A percentile compares a stretch with the other conserved stretches of the same genome.
Evolutionary conservation across 2,329 filamentous ascomycete species (phyloP).

Genomic region (Trichoderma oligosporum): DNA sequence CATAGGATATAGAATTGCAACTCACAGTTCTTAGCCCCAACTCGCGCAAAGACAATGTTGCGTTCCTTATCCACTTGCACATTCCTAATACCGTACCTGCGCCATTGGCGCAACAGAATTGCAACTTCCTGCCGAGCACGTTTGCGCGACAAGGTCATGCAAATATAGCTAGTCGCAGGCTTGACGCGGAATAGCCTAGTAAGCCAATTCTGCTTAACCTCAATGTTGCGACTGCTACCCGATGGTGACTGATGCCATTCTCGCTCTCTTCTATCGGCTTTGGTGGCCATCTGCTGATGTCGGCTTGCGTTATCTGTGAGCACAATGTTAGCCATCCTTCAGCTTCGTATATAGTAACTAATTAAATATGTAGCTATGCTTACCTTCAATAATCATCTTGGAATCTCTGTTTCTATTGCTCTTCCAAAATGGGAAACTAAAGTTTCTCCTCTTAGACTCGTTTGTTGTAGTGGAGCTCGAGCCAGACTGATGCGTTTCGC

Average conservation of each 20-base stretch:
- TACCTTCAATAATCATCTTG: conserved; percentile 46
- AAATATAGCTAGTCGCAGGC: conserved; percentile 70
- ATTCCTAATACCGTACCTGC: conserved; percentile 74
- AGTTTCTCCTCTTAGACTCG: conserved; percentile 48
- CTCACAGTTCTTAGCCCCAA: conserved; percentile 77
- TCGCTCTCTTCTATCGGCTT: neutral
- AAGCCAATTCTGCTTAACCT: conserved; percentile 78
- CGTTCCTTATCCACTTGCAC: conserved; percentile 74
- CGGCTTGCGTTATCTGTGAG: neutral
- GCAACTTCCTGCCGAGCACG: conserved; percentile 73
- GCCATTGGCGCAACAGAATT: conserved; percentile 73
- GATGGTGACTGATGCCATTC: conserved; percentile 35
- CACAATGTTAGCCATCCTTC: neutral
- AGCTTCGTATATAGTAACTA: neutral
- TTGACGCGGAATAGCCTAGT: conserved; percentile 86
- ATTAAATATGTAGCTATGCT: conserved; percentile 21
- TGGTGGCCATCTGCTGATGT: neutral
- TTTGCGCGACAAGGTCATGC: conserved; percentile 65
- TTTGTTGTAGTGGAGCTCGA: conserved; percentile 26
- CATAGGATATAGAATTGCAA: neutral
- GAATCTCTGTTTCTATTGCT: conserved; percentile 42
- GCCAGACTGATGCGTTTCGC: conserved; percentile 19
- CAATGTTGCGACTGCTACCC: conserved; percentile 51
- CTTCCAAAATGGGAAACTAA: conserved; percentile 56
- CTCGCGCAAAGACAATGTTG: conserved; percentile 74